Evolutionary conservation across 768 basidiomycete species (phyloP).

Genomic region (Trametes gibbosa): DNA sequence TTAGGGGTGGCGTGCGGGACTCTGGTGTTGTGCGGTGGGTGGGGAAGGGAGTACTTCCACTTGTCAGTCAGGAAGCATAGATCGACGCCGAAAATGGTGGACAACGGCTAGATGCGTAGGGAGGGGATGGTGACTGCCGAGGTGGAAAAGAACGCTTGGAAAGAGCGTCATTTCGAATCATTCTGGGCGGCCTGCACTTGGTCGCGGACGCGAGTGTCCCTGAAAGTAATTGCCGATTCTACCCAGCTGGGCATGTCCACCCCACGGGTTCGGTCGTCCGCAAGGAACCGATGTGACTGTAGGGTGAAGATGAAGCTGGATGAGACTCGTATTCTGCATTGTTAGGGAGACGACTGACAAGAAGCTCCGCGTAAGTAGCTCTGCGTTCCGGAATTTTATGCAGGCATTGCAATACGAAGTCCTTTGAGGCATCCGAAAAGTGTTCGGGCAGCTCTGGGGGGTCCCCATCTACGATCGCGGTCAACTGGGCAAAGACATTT

Average conservation of each 20-base stretch:
- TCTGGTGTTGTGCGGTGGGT: not conserved
- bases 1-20: too few species aligned
- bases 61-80: not conserved
- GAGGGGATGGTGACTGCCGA: too few species aligned
- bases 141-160: not conserved
- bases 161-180: not conserved
- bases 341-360: constrained; percentile 45
- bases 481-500: constrained; percentile 94
- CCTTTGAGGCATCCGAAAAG: constrained; percentile 66
- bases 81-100: too few species aligned
- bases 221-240: constrained; percentile 39
- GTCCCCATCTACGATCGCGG: constrained; percentile 95
- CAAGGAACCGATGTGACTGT: constrained; percentile 79
- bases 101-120: too few species aligned
- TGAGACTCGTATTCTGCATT: not conserved
- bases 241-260: constrained; percentile 92
- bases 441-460: constrained; percentile 80
- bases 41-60: not conserved
- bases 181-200: constrained; percentile 15
- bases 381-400: constrained; percentile 75
- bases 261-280: constrained; percentile 50
- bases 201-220: constrained; percentile 23
- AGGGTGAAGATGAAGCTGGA: not conserved
- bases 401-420: constrained; percentile 82
- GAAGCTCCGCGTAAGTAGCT: constrained; percentile 79